Evolutionary conservation across 306 rosid genomes (phyloP), one percentile per base, ranked within the genome.

Genomic region (Vigna mungo): DNA sequence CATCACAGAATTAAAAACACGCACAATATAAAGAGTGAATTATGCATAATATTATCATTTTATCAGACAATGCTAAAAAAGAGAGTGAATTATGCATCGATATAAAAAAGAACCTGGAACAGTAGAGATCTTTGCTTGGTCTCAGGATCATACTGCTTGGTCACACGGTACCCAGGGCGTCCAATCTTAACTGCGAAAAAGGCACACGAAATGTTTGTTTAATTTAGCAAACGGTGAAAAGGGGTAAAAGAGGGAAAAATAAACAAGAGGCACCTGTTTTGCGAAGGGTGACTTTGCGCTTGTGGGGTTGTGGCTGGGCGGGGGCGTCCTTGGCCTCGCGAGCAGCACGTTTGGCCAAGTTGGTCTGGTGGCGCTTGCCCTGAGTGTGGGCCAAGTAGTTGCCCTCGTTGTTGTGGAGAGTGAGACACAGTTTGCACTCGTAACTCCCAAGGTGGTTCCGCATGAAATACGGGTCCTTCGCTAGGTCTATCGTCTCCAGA

Each of bases 251-350:
- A 18, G 21, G 3, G 21, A 32, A 47, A 69, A 5, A 58, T 14
- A 12, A 4, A 55, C 4, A 1, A 9, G 65, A 32, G 4, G 68
- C 3, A 55, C 98, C 98, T 53, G 97, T 72, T 56, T 95, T 95
- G 47, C 95, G 91, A 65, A 92, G 76, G 4, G 87, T 75, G 59
- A 92, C 92, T 72, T 95, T 92, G 82, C 97, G 92, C 81, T 95
- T 95, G 80, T 95, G 97, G 5, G 98, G 98, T 80, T 95, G 98
- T 47, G 98, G 97, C 74, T 95, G 98, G 25, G 97, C 89, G 3
- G 98, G 97, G 21, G 98, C 92, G 1, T 95, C 99, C 84, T 95
- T 90, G 16, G 99, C 97, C 71, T 95, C 99, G 12, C 97, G 97
- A 27, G 99, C 97, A 0, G 97, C 97, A 65, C 99, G 83, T 72